Conservation (phyloP, 1,284 basidiomycete species). For the Stygiomarasmius scandens region DNA sequence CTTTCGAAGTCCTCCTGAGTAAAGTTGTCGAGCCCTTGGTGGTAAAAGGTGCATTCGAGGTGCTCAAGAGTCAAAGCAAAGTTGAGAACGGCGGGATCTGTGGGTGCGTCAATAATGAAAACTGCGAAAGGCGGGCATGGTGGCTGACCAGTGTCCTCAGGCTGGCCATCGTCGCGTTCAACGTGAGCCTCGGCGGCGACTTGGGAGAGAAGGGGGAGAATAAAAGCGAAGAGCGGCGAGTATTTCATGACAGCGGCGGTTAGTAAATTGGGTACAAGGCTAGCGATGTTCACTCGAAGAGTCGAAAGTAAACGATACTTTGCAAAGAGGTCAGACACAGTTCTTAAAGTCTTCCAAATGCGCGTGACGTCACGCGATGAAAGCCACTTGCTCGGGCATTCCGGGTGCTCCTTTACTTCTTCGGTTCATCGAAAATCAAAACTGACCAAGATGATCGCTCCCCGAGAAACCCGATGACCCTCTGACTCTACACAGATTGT, state of each 20-base stretch:
- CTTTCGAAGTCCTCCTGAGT: conserved; percentile 41
- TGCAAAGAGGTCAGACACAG: no score
- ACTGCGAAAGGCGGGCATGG: background rate
- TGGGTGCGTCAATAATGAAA: background rate
- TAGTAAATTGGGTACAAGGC: no score
- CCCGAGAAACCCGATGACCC: no score
- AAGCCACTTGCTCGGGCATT: no score
- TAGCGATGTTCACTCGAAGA: no score
- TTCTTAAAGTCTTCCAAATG: no score
- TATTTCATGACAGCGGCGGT: background rate
- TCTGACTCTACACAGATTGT: no score
- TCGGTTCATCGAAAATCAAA: no score
- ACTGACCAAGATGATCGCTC: no score
- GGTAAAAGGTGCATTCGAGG: conserved; percentile 48
- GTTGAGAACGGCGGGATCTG: conserved; percentile 46
- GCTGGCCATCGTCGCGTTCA: background rate
- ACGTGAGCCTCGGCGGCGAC: background rate
- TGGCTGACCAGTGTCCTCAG: background rate
- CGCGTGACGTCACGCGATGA: no score
- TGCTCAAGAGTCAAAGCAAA: conserved; percentile 60
- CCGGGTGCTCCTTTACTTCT: no score
- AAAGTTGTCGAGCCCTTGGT: conserved; percentile 40
- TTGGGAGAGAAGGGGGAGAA: background rate
- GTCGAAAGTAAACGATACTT: no score
- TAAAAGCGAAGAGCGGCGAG: background rate